Evolutionary conservation across 164 flowering plant genomes (phyloP).

Genomic region (Sedum album): DNA sequence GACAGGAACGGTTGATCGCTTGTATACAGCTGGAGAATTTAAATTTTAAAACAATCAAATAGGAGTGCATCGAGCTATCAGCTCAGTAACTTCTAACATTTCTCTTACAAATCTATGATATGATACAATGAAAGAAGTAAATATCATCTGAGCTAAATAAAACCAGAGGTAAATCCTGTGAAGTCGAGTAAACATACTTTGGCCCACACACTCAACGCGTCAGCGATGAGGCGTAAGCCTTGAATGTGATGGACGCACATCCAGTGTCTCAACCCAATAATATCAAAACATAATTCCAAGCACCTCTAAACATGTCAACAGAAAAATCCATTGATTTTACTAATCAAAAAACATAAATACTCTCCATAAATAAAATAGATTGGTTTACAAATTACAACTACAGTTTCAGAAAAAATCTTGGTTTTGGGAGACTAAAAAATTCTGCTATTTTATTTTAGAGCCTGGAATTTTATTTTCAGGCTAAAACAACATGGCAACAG

Average conservation of each 20-base stretch:
- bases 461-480: too few relatives aligned
- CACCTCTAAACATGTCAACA: neutral
- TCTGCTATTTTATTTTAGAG: too few relatives aligned
- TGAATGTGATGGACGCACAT: too few relatives aligned
- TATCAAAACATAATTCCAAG: neutral
- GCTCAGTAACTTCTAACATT: neutral
- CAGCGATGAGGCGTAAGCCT: neutral
- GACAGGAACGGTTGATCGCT: constrained; percentile 83
- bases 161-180: neutral
- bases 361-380: too few relatives aligned
- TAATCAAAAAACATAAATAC: too few relatives aligned
- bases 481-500: too few relatives aligned
- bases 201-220: neutral
- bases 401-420: too few relatives aligned
- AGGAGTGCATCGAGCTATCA: neutral
- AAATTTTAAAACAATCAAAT: constrained; percentile 13
- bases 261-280: too few relatives aligned
- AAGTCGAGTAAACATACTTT: neutral
- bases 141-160: neutral
- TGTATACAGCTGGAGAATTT: constrained; percentile 68
- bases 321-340: neutral
- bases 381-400: too few relatives aligned
- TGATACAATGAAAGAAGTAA: neutral
- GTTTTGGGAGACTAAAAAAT: too few relatives aligned
- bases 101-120: neutral